Evolutionary conservation across 192 early-diverging fungal species (phyloP).

Genomic region (Dissophora ornata): DNA sequence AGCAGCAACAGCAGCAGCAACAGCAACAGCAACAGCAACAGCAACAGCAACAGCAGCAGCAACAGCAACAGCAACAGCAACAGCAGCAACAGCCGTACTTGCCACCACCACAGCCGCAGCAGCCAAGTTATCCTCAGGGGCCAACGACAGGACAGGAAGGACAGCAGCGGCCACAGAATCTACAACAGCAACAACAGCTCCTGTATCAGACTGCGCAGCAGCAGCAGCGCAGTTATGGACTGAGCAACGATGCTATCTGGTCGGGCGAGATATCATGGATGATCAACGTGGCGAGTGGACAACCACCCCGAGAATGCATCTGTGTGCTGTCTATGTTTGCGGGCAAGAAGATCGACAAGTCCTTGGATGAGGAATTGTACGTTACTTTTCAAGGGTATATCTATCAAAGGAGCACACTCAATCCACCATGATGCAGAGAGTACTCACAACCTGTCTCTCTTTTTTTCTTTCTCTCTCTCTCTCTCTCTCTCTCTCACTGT

Average conservation of each 20-base stretch:
- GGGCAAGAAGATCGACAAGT: constrained; percentile 44
- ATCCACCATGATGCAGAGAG: no score
- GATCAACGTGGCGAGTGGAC: constrained; percentile 4
- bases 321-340: constrained; percentile 45
- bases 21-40: constrained; percentile 16
- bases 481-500: neutral
- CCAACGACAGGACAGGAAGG: no score
- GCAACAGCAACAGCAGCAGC: neutral
- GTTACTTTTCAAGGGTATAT: no score
- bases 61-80: neutral
- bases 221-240: constrained; percentile 24
- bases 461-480: neutral
- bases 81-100: neutral
- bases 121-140: no score
- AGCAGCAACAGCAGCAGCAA: neutral
- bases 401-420: no score
- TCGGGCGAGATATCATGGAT: constrained; percentile 47
- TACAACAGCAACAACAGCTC: constrained; percentile 54
- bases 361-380: constrained; percentile 50
- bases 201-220: constrained; percentile 31
- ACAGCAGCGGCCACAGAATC: neutral
- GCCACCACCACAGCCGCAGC: no score
- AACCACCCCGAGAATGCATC: constrained; percentile 22
- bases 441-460: no score
- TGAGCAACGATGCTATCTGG: constrained; percentile 39